Evolutionary conservation across 306 rosid species (phyloP).

Genomic region (Purshia tridentata): DNA sequence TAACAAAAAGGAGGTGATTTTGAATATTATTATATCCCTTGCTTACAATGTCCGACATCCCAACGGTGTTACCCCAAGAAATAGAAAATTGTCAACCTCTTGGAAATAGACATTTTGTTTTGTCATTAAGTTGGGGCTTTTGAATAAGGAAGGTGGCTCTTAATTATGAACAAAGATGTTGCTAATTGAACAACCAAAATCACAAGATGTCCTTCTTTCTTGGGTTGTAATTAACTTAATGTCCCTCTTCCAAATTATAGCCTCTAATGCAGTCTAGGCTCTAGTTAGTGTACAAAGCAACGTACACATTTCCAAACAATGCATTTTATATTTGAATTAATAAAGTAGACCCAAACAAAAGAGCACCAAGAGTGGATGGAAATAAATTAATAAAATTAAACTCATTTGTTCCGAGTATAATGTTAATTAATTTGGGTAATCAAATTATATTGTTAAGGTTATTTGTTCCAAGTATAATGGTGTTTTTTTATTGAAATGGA

Average conservation of each 20-base stretch:
- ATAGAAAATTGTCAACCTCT: background rate
- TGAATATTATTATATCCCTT: background rate
- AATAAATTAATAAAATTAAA: no score
- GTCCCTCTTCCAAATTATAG: background rate
- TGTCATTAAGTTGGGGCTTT: background rate
- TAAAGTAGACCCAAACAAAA: no score
- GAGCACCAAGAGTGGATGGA: no score
- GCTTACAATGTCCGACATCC: background rate
- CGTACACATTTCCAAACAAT: no score
- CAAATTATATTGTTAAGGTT: no score
- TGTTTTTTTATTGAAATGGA: background rate
- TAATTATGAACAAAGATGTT: background rate
- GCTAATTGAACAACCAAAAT: background rate
- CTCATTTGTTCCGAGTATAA: no score
- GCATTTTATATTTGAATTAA: no score
- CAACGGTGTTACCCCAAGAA: background rate
- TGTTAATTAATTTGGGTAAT: no score
- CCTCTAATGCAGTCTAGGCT: background rate
- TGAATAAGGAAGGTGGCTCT: background rate
- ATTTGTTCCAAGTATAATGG: no score
- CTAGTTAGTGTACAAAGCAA: no score
- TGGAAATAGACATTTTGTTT: background rate
- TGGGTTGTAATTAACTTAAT: background rate
- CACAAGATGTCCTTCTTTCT: background rate
- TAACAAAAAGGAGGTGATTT: background rate